Conservation (phyloP, 805 yeast species). For the Wickerhamomyces bisporus region DNA sequence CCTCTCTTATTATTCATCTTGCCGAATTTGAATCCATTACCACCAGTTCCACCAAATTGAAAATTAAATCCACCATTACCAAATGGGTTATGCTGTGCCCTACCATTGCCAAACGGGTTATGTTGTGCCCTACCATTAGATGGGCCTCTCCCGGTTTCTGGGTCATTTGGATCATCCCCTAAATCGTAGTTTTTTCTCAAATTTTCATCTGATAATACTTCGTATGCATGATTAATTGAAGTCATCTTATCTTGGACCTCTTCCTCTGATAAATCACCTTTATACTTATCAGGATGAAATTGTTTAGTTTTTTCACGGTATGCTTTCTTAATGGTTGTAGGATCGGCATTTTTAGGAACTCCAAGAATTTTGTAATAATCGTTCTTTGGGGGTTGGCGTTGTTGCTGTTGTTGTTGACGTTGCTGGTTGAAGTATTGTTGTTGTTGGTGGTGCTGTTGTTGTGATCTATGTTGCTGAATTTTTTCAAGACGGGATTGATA, state of each 20-base stretch:
- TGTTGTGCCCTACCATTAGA: conserved; percentile 1
- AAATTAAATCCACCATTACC: conserved; percentile 6
- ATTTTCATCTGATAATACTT: conserved; percentile 66
- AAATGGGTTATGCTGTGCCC: not conserved
- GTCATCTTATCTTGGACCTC: conserved; percentile 83
- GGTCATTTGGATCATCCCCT: conserved; percentile 49
- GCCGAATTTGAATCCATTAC: conserved; percentile 4
- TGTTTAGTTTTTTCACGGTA: conserved; percentile 72
- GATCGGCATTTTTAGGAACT: conserved; percentile 60
- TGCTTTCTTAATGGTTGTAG: conserved; percentile 71
- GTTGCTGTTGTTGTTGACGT: conserved; percentile 30
- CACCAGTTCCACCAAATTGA: not conserved
- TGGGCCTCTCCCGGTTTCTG: conserved; percentile 13
- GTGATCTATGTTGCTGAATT: conserved; percentile 26
- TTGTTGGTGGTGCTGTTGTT: conserved; percentile 39
- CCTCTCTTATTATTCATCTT: not conserved
- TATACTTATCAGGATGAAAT: conserved; percentile 90
- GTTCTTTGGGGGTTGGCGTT: conserved; percentile 33
- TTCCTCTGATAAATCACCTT: conserved; percentile 58
- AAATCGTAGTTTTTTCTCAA: conserved; percentile 61
- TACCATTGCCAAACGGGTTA: not conserved
- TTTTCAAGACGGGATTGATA: conserved; percentile 27
- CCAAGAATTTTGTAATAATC: conserved; percentile 82
- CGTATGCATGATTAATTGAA: conserved; percentile 90
- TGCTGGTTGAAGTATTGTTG: conserved; percentile 35